Evolutionary conservation across 108 stramenopile species (phyloP).

Genomic region (Nitzschia sp.): DNA sequence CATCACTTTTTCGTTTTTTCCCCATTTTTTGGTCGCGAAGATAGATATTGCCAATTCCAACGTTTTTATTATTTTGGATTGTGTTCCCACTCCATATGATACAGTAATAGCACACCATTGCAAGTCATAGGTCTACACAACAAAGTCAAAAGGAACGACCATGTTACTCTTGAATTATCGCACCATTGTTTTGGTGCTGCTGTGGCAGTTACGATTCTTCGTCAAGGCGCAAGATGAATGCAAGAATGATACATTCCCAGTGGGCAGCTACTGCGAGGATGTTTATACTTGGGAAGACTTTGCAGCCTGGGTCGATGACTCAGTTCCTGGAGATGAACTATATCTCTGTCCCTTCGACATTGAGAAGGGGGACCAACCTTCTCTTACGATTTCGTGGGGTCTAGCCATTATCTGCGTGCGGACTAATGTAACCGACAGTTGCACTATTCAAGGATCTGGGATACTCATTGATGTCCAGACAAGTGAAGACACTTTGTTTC

Average conservation of each 20-base stretch:
- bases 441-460: conserved; percentile 2
- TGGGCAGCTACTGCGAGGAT: background rate
- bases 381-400: conserved; percentile 9
- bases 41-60: too few relatives aligned
- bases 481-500: background rate
- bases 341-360: conserved; percentile 13
- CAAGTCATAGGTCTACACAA: too few relatives aligned
- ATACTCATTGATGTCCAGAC: background rate
- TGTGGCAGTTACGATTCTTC: too few relatives aligned
- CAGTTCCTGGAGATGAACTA: conserved; percentile 14
- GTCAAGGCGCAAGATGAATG: background rate
- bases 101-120: too few relatives aligned
- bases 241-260: background rate
- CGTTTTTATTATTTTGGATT: too few relatives aligned
- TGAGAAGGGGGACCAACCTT: conserved; percentile 4
- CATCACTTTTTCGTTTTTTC: too few relatives aligned
- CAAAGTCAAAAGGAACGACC: too few relatives aligned
- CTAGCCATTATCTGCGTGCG: background rate
- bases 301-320: background rate
- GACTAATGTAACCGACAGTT: background rate
- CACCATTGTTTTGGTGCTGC: too few relatives aligned
- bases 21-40: too few relatives aligned
- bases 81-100: too few relatives aligned
- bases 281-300: conserved; percentile 13
- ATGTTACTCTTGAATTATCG: too few relatives aligned